These are phyloP conservation scores for Penicillium sp. DNA, from an alignment of 2,329 filamentous ascomycete species.

Conservation along the genomic window DNA sequence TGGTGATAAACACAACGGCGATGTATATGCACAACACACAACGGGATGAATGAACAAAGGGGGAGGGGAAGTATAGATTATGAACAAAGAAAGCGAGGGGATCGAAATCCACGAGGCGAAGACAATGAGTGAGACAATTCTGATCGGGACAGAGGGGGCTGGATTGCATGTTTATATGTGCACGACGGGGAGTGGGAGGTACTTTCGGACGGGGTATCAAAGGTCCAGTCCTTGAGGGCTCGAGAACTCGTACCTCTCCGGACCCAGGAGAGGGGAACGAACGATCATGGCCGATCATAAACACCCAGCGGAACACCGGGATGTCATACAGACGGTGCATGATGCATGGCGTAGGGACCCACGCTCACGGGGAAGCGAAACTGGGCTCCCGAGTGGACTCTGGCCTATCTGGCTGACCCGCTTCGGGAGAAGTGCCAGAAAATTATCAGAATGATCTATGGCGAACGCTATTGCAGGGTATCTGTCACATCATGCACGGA, in stretches of 20 bases:
- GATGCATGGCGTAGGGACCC: conserved; percentile 16
- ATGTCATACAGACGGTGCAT: conserved; percentile 26
- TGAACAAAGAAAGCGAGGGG: conserved; percentile 19
- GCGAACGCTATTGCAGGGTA: conserved; percentile 4
- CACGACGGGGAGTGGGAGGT: conserved; percentile 20
- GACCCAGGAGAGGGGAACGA: conserved; percentile 27
- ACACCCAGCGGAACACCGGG: conserved; percentile 18
- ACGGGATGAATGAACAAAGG: conserved; percentile 13
- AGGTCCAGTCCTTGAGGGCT: conserved; percentile 1
- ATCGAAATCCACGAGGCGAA: conserved; percentile 25
- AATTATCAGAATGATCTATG: conserved; percentile 3
- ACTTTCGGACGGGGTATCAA: conserved; percentile 17
- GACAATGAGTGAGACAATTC: conserved; percentile 25
- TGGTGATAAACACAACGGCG: conserved; percentile 9
- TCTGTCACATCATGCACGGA: conserved; percentile 38
- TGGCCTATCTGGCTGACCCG: conserved; percentile 10
- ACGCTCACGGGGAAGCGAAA: conserved; percentile 23
- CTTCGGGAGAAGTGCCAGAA: conserved; percentile 8
- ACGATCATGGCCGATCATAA: conserved; percentile 23
- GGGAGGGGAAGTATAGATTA: conserved; percentile 10
- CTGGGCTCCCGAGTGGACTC: conserved; percentile 17
- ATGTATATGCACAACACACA: conserved; percentile 22
- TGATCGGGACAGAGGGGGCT: conserved; percentile 24
- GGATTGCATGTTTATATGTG: conserved; percentile 38
- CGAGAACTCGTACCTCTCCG: conserved; percentile 13